A percentile compares a stretch with the other conserved stretches of the same genome.
Conservation (phyloP, 768 basidiomycete species). For the Gelatoporia subvermispora region DNA sequence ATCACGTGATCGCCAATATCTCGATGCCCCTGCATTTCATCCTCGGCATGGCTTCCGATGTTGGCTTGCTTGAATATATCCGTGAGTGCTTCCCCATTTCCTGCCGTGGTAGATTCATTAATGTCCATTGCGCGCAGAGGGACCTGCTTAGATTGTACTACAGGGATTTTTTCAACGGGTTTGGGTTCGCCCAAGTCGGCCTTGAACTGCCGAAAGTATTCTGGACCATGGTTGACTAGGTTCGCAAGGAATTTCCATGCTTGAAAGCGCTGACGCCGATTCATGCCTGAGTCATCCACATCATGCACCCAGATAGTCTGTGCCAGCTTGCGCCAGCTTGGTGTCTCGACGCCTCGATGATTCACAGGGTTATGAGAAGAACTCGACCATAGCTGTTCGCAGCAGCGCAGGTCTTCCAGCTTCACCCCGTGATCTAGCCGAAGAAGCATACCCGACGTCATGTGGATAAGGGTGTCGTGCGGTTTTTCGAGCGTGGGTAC, state of each 20-base stretch:
- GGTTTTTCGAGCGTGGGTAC: constrained; percentile 28
- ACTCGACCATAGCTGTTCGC: constrained; percentile 28
- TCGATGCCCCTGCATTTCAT: neutral
- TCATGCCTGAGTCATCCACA: neutral
- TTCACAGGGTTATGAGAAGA: constrained; percentile 18
- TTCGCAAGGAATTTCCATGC: constrained; percentile 23
- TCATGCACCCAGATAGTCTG: neutral
- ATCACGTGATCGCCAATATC: constrained; percentile 10
- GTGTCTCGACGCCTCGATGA: neutral
- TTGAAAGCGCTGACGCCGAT: constrained; percentile 4
- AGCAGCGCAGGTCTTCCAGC: constrained; percentile 26
- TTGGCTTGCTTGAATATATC: constrained; percentile 17
- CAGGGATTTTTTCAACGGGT: constrained; percentile 12
- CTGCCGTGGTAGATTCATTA: constrained; percentile 13
- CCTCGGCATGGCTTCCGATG: constrained; percentile 3
- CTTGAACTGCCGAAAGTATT: constrained; percentile 4
- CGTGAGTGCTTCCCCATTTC: constrained; percentile 19
- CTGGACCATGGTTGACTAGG: constrained; percentile 23
- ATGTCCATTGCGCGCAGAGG: constrained; percentile 19
- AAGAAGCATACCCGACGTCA: constrained; percentile 30
- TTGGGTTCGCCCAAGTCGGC: constrained; percentile 9
- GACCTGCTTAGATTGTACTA: constrained; percentile 10
- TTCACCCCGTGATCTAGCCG: constrained; percentile 19
- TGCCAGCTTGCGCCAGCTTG: neutral
- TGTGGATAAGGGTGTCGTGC: constrained; percentile 23